Evolutionary conservation across 208 protist genomes (phyloP).

Genomic region (Trypanosoma cruzi): DNA sequence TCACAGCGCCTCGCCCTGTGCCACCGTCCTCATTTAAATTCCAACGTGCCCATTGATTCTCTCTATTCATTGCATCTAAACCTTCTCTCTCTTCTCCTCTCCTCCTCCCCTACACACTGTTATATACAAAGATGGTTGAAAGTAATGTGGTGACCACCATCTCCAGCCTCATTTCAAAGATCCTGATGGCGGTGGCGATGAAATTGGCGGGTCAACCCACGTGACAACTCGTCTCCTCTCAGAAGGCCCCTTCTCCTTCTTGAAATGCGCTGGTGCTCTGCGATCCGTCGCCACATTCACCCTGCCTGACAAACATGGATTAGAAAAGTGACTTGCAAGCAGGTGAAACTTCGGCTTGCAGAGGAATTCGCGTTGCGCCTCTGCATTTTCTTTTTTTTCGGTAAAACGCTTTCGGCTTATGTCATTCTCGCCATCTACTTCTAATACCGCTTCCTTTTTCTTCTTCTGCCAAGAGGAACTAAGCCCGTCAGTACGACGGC

Average conservation of each 20-base stretch:
- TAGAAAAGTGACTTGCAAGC: background rate
- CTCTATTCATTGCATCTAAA: conserved; percentile 6
- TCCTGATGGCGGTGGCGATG: background rate
- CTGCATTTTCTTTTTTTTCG: background rate
- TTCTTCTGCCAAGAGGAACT: background rate
- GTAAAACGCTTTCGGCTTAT: background rate
- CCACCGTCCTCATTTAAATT: background rate
- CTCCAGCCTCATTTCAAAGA: background rate
- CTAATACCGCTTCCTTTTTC: background rate
- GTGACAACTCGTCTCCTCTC: conserved; percentile 2
- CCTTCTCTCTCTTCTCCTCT: background rate
- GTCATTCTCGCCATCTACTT: background rate
- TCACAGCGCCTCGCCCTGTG: background rate
- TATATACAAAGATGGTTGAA: no score
- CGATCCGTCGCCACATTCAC: background rate
- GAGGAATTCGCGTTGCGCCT: background rate
- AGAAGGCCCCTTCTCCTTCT: background rate
- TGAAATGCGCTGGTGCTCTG: background rate
- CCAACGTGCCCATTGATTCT: no score
- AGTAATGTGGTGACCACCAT: no score
- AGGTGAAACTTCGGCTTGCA: conserved; percentile 7
- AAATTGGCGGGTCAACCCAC: conserved; percentile 1
- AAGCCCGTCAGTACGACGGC: no score
- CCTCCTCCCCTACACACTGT: no score
- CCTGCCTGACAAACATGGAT: background rate